Conservation (phyloP, 2,329 filamentous ascomycete species). For the Cladophialophora psammophila region DNA sequence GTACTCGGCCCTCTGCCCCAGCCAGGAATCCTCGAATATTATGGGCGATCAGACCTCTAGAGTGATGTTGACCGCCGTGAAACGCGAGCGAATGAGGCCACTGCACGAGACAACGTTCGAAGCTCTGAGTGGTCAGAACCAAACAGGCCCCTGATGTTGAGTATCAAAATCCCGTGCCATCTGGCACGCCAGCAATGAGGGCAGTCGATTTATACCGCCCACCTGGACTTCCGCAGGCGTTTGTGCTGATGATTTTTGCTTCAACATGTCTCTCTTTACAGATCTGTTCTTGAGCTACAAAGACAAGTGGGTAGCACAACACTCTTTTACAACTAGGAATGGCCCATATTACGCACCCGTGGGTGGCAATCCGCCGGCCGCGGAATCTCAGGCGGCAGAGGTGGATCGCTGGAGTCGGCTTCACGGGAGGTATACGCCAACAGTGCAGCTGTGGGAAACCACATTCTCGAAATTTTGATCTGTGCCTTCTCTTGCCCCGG, state of each 20-base stretch:
- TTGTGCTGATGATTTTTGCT: background rate
- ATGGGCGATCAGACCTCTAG: background rate
- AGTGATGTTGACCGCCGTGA: conserved; percentile 1
- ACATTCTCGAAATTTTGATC: conserved; percentile 20
- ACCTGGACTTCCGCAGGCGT: background rate
- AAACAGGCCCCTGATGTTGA: conserved; percentile 11
- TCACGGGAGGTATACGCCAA: conserved; percentile 6
- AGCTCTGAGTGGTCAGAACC: conserved; percentile 25
- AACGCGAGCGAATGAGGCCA: conserved; percentile 22
- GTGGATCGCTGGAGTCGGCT: conserved; percentile 18
- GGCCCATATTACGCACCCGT: conserved; percentile 14
- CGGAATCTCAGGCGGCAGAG: conserved; percentile 15
- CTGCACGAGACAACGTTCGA: conserved; percentile 29
- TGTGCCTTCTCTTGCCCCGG: conserved; percentile 31
- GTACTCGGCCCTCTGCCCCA: background rate
- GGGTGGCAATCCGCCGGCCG: conserved; percentile 19
- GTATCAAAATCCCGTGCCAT: conserved; percentile 22
- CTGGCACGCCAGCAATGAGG: conserved; percentile 1
- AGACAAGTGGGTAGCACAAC: background rate
- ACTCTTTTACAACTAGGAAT: background rate
- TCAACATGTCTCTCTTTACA: conserved; percentile 12
- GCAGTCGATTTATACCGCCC: background rate
- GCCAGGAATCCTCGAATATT: background rate
- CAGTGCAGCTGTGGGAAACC: conserved; percentile 27
- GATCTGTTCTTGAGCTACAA: background rate